Evolutionary conservation across 495 filamentous ascomycete species (phyloP), one percentile per base, ranked within the genome.

Genomic region (Aspergillus saccharolyticus): DNA sequence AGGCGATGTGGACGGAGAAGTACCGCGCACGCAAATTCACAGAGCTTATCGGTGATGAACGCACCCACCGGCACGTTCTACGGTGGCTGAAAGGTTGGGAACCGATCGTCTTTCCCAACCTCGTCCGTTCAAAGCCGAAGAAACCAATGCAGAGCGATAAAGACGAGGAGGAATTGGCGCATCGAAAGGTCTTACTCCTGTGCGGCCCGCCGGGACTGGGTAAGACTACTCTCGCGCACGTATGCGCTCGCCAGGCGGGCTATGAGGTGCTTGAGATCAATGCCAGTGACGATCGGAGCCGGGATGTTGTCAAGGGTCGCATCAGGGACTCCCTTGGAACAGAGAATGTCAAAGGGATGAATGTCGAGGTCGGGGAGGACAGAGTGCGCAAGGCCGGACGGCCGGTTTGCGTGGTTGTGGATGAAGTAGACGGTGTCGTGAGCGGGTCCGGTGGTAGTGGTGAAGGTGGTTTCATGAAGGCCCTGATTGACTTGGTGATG

Each of bases 181-280:
- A 93, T 60, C 78, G 87, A 53, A 97, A 97, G 68, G 89, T 98
- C 24, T 75, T 98, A 30, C 78, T 98, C 63, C 74, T 98, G 2
- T 89, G 91, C 42, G 94, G 94, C 0, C 90, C 93, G 8, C 92
- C 94, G 2, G 94, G 94, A 4, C 77, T 98, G 15, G 94, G 94
- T 14, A 98, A 98, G 76, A 98, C 94, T 0, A 98, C 94, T 0
- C 70, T 98, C 28, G 95, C 94, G 1, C 94, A 98, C 72, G 94
- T 98, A 8, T 97, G 94, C 68, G 94, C 94, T 0, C 85, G 79
- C 62, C 94, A 98, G 66, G 93, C 94, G 15, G 94, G 94, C 17
- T 98, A 97, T 66, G 93, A 97, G 63, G 88, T 96, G 4, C 80
- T 96, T 57, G 94, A 98, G 71, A 95, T 85, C 73, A 98, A 98